These are phyloP conservation scores for Onygenales sp. DNA, from an alignment of 2,329 filamentous ascomycete species.

Conservation along the genomic window DNA sequence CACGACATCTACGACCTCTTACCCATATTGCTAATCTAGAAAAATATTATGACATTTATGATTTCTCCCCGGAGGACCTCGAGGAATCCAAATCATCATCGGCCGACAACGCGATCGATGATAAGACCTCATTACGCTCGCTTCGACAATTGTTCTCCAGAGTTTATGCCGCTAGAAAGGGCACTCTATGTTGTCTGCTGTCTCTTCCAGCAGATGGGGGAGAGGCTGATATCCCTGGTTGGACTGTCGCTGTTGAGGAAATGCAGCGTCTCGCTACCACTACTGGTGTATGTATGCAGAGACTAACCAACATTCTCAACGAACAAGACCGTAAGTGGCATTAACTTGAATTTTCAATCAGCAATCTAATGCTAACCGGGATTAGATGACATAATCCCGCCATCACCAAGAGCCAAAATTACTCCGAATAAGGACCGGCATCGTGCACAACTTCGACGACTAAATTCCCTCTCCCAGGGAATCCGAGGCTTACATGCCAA, in stretches of 20 bases:
- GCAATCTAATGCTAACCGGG: constrained; percentile 14
- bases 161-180: constrained; percentile 69
- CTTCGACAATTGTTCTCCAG: constrained; percentile 75
- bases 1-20: constrained; percentile 58
- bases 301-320: constrained; percentile 58
- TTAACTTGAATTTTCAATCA: constrained; percentile 5
- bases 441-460: constrained; percentile 76
- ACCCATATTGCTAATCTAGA: constrained; percentile 75
- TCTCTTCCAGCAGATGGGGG: constrained; percentile 76
- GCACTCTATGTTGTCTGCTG: constrained; percentile 80
- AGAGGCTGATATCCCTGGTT: constrained; percentile 64
- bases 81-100: constrained; percentile 59
- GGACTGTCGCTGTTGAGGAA: constrained; percentile 67
- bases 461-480: constrained; percentile 79
- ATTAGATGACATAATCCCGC: constrained; percentile 35
- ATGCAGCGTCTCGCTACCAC: constrained; percentile 56
- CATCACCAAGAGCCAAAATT: constrained; percentile 28
- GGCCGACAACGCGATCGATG: constrained; percentile 59
- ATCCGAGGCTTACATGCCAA: constrained; percentile 91
- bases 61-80: constrained; percentile 64
- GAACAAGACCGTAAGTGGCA: constrained; percentile 67
- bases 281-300: constrained; percentile 54
- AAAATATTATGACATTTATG: constrained; percentile 86
- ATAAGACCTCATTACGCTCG: constrained; percentile 65
- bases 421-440: constrained; percentile 65